Conservation (phyloP, 2,329 filamentous ascomycete species). For the Rutstroemia sp. region DNA sequence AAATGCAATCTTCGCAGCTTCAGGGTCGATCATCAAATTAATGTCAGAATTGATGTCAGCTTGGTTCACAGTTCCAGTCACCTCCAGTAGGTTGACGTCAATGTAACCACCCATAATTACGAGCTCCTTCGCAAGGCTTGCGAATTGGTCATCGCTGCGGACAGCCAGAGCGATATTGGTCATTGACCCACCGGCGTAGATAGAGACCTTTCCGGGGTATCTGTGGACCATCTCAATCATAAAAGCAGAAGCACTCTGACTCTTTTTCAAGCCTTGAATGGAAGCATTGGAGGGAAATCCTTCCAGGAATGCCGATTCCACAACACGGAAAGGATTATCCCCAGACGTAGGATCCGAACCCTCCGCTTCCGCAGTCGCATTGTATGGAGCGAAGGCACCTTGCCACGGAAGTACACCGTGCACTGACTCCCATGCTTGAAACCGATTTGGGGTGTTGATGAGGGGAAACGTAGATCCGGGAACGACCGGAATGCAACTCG, state of each 20-base stretch:
- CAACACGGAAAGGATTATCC: slow-evolving; percentile 34
- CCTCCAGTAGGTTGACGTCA: slow-evolving; percentile 34
- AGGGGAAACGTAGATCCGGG: slow-evolving; percentile 40
- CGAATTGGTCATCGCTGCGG: slow-evolving; percentile 39
- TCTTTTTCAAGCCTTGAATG: slow-evolving; percentile 18
- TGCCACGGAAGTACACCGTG: slow-evolving; percentile 39
- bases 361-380: slow-evolving; percentile 34
- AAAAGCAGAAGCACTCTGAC: slow-evolving; percentile 36
- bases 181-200: slow-evolving; percentile 38
- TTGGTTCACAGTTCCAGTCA: slow-evolving; percentile 23
- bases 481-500: slow-evolving; percentile 40
- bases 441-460: slow-evolving; percentile 37
- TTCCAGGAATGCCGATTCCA: slow-evolving; percentile 35
- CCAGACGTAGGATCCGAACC: slow-evolving; percentile 40
- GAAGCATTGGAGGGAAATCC: slow-evolving; percentile 40
- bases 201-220: slow-evolving; percentile 43
- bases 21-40: slow-evolving; percentile 45
- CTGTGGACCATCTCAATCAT: slow-evolving; percentile 41
- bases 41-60: slow-evolving; percentile 32
- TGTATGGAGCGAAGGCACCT: slow-evolving; percentile 38
- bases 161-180: slow-evolving; percentile 43
- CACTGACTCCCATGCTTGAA: slow-evolving; percentile 38
- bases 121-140: slow-evolving; percentile 38
- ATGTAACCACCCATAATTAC: slow-evolving; percentile 45
- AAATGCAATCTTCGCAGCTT: slow-evolving; percentile 41